These are phyloP conservation scores for Pyrus hybrid DNA, from an alignment of 331 rosid species.

Conservation along the genomic window DNA sequence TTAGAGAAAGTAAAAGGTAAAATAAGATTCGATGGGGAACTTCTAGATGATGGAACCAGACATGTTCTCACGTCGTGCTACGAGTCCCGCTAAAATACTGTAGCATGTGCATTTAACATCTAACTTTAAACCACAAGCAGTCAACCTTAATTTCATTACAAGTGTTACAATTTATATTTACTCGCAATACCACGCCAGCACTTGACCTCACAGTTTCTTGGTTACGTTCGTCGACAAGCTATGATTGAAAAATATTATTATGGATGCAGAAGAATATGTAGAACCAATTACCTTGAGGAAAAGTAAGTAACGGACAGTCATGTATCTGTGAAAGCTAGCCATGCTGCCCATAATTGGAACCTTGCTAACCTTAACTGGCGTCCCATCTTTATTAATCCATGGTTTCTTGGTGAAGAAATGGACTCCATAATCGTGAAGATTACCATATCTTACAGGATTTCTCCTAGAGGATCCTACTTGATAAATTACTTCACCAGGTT, in stretches of 20 bases:
- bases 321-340: conserved; percentile 52
- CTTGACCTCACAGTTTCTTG: background rate
- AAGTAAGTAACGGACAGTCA: conserved; percentile 49
- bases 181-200: background rate
- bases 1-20: background rate
- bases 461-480: conserved; percentile 69
- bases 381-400: conserved; percentile 56
- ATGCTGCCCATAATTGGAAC: conserved; percentile 23
- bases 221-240: background rate
- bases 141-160: background rate
- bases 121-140: background rate
- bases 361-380: conserved; percentile 35
- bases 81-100: no score
- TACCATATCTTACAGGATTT: conserved; percentile 32
- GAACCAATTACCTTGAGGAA: conserved; percentile 48
- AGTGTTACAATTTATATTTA: background rate
- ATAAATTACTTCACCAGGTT: conserved; percentile 32
- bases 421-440: conserved; percentile 20
- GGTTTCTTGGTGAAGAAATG: conserved; percentile 57
- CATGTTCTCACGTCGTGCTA: background rate
- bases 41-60: background rate
- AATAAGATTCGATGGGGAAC: background rate
- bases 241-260: background rate
- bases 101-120: background rate
- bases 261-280: background rate